Percentiles rank a stretch among this genome's conserved stretches.
Evolutionary conservation across 345 rosid species (phyloP).

Genomic region (Durio zibethinus): DNA sequence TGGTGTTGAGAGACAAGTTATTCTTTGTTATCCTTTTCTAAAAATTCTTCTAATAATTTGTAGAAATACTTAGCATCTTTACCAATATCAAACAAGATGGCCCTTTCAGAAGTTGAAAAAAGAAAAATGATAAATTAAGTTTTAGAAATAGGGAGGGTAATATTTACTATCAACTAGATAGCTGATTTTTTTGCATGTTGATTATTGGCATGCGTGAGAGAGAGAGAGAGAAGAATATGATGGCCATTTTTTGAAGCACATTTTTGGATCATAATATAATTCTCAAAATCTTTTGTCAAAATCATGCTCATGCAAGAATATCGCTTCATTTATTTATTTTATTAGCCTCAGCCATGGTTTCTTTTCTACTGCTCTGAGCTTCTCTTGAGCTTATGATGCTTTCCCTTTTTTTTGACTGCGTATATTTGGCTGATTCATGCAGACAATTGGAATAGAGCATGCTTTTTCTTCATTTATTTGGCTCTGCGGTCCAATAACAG

Average conservation of each 20-base stretch:
- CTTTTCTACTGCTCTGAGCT: not conserved
- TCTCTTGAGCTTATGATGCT: constrained; percentile 4
- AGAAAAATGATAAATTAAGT: not conserved
- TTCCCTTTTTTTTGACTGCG: constrained; percentile 13
- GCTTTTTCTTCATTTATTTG: constrained; percentile 98
- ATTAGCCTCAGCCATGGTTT: not conserved
- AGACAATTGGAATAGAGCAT: constrained; percentile 92
- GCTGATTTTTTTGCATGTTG: not conserved
- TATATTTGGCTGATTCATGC: constrained; percentile 42
- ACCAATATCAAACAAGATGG: not conserved
- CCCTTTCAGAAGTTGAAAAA: not conserved
- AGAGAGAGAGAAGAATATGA: not conserved
- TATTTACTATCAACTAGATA: not conserved
- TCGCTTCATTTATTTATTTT: not conserved
- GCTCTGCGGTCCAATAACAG: constrained; percentile 98
- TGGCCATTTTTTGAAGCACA: not conserved
- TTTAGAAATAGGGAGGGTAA: not conserved
- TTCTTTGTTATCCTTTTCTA: not conserved
- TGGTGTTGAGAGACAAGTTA: not conserved
- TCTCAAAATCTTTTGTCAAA: not conserved
- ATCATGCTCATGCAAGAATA: not conserved
- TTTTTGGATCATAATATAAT: not conserved
- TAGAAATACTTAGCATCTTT: not conserved
- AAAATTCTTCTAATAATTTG: not conserved
- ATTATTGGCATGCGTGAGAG: not conserved